A percentile compares a stretch with the other conserved stretches of the same genome.
phyloP scores from a whole-genome alignment of 73 alveolate species.

The Vitrella brassicaformis region DNA sequence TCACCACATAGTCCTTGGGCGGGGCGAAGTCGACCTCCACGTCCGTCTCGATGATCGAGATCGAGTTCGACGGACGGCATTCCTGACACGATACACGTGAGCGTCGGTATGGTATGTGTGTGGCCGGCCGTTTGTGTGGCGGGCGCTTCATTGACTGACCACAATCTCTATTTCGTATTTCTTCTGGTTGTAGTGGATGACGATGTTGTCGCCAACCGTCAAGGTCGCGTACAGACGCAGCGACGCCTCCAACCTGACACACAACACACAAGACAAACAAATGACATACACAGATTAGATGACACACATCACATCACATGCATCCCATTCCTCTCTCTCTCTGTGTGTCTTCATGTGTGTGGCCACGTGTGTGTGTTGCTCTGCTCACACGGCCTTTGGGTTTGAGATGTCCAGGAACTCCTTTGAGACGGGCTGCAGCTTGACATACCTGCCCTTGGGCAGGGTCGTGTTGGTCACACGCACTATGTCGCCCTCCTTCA shows the following conservation, averaged over 20 bases:
- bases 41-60: slow-evolving; percentile 52
- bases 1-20: slow-evolving; percentile 59
- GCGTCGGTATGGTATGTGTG: too few relatives aligned
- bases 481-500: slow-evolving; percentile 43
- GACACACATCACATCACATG: not conserved
- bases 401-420: slow-evolving; percentile 52
- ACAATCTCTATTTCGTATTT: slow-evolving; percentile 46
- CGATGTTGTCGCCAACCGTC: slow-evolving; percentile 54
- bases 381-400: slow-evolving; percentile 43
- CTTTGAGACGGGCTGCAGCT: slow-evolving; percentile 49
- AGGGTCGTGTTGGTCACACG: slow-evolving; percentile 41
- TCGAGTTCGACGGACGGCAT: slow-evolving; percentile 50
- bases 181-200: slow-evolving; percentile 42
- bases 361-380: too few relatives aligned
- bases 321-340: not conserved
- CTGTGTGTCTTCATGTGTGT: too few relatives aligned
- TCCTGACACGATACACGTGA: too few relatives aligned
- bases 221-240: slow-evolving; percentile 44
- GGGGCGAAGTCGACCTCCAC: slow-evolving; percentile 58
- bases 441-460: slow-evolving; percentile 48
- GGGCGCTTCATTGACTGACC: too few relatives aligned
- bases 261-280: too few relatives aligned
- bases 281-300: not conserved
- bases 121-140: too few relatives aligned
- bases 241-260: not conserved